Base-by-base conservation (phyloP, 768 basidiomycete species). In the Gloeopeniophorella convolvens region DNA sequence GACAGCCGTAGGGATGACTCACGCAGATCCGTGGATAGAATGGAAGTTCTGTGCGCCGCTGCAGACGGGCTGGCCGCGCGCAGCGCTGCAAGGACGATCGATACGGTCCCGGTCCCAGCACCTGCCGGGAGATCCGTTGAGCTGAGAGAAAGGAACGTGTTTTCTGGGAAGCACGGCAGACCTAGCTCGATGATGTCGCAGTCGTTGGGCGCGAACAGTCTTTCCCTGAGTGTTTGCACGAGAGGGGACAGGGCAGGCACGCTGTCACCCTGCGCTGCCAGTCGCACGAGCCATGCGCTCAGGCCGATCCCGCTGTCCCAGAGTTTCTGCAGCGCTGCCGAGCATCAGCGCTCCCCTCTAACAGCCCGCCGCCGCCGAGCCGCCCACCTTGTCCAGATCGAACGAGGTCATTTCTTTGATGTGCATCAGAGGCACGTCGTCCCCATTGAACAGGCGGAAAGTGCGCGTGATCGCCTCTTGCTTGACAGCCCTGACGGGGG, bases 381-480 rank as follows among this genome's bases (percentile, higher is more conserved):
- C n/a, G n/a, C n/a, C n/a, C 73, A 89, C 93, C 80, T 96, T 95
- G 72, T 96, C 93, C 4, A 95, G 72, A 62, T 94, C 93, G 63
- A 90, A 95, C 2, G 87, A 87, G 0, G 87, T 92, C 60, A 89
- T 84, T 61, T 96, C 93, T 15, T 68, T 71, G 20, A 96, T 70
- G 27, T 63, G 70, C 52, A 94, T 54, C 40, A 60, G 59, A 31
- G 54, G 51, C 9, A 1, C 31, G 10, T 50, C 43, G 64, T 51
- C 47, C 50, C 55, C 44, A 48, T 45, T 24, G 40, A 51, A 36
- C 18, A 79, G 44, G 21, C 65, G 56, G 62, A 83, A 86, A 2
- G 76, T 61, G 44, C 85, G 68, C 58, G 76, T 75, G 39, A 90
- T 79, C 62, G 72, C 72, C 51, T 85, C 85, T 63, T 90, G 88